A percentile compares a stretch with the other conserved stretches of the same genome.
These are phyloP conservation scores for Rubroshorea leprosula DNA, from an alignment of 345 rosid species.

Conservation along the genomic window DNA sequence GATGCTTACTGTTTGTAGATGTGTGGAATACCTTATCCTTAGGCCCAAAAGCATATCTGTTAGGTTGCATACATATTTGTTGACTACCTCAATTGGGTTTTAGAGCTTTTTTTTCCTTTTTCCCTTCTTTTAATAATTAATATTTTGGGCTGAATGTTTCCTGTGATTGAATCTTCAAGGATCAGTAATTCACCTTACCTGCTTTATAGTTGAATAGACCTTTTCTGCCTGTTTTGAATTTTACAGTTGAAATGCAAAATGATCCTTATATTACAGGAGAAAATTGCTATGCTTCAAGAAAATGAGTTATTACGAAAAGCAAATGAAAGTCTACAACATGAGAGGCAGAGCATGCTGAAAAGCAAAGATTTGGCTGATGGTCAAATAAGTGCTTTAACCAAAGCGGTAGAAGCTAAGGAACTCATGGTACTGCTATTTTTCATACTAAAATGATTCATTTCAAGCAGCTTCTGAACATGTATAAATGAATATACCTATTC, in stretches of 20 bases:
- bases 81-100: too few species aligned
- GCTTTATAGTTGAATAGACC: not conserved
- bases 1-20: too few species aligned
- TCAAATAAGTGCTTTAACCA: constrained; percentile 63
- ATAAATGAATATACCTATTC: constrained; percentile 19
- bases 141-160: too few species aligned
- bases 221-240: constrained; percentile 12
- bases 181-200: not conserved
- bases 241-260: not conserved
- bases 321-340: constrained; percentile 51
- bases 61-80: too few species aligned
- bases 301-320: constrained; percentile 50
- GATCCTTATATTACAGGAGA: constrained; percentile 59
- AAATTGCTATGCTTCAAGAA: constrained; percentile 80
- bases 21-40: too few species aligned
- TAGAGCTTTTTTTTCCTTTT: too few species aligned
- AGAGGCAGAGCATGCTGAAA: constrained; percentile 53
- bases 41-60: too few species aligned
- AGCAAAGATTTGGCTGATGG: constrained; percentile 57
- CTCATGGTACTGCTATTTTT: constrained; percentile 54
- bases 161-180: too few species aligned
- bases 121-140: too few species aligned
- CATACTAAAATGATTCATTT: constrained; percentile 17
- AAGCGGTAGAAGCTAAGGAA: constrained; percentile 72
- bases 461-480: constrained; percentile 16